A percentile compares a stretch with the other conserved stretches of the same genome.
Evolutionary conservation across 768 basidiomycete genomes (phyloP).

Genomic region (Hortiboletus campestris): DNA sequence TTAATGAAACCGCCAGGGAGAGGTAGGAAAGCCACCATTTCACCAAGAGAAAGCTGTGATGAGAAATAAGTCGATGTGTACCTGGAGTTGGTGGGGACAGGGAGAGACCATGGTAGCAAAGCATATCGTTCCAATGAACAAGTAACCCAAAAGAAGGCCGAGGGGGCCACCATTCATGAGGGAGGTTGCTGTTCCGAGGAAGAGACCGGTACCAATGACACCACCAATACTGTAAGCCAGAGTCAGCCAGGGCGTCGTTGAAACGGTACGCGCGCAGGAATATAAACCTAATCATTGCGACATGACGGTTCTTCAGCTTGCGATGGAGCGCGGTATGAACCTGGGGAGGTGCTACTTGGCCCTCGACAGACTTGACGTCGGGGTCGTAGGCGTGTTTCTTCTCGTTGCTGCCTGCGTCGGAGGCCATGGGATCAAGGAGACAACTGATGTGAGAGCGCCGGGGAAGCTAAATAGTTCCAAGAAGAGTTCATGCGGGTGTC

Average conservation of each 20-base stretch:
- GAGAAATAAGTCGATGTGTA: neutral
- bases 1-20: constrained; percentile 47
- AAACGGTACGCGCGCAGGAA: neutral
- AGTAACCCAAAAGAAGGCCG: constrained; percentile 45
- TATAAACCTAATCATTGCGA: constrained; percentile 36
- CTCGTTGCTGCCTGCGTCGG: neutral
- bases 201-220: constrained; percentile 43
- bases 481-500: too few relatives aligned
- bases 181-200: constrained; percentile 35
- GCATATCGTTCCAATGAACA: constrained; percentile 37
- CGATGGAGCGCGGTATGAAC: constrained; percentile 21
- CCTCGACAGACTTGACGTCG: constrained; percentile 11
- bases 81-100: neutral
- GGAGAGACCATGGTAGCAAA: constrained; percentile 37
- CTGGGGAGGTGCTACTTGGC: neutral
- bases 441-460: neutral
- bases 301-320: constrained; percentile 34
- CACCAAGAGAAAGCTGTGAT: constrained; percentile 36
- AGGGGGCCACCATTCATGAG: constrained; percentile 44
- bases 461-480: neutral
- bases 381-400: neutral
- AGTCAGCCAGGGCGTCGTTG: neutral
- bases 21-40: constrained; percentile 47
- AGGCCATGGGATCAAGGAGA: constrained; percentile 7
- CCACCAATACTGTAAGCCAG: constrained; percentile 28